Percentiles rank a stretch among this genome's conserved stretches.
Conservation (phyloP, 306 rosid genomes). For the Malus asiatica region DNA sequence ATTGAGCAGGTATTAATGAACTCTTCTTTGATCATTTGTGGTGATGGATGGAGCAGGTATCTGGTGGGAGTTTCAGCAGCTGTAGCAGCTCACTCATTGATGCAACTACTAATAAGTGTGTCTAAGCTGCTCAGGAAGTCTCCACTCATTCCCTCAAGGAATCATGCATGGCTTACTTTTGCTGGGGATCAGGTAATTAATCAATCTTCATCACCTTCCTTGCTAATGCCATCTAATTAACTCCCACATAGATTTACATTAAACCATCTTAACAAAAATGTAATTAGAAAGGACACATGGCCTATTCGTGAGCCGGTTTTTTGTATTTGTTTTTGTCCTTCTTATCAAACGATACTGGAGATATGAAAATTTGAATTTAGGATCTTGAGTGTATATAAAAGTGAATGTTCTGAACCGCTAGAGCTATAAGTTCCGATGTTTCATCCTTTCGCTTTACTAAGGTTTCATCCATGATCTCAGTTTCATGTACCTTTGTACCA, state of each 20-base stretch:
- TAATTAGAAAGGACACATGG: background rate
- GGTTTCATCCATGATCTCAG: no score
- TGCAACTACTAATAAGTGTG: slow-evolving; percentile 58
- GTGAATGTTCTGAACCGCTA: background rate
- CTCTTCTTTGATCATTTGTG: background rate
- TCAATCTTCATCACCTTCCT: background rate
- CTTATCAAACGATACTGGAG: no score
- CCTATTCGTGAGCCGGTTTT: background rate
- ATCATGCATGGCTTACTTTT: slow-evolving; percentile 73
- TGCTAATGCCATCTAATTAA: background rate
- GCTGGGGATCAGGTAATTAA: slow-evolving; percentile 77
- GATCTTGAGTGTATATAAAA: background rate
- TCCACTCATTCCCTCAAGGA: slow-evolving; percentile 60
- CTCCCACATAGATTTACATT: no score
- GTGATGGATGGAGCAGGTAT: slow-evolving; percentile 37
- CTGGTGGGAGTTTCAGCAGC: slow-evolving; percentile 72
- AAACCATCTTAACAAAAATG: background rate
- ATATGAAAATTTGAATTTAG: background rate
- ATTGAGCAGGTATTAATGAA: no score
- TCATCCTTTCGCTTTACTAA: background rate
- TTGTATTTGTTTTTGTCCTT: no score
- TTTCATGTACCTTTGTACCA: no score
- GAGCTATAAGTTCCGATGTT: background rate
- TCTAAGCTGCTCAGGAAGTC: slow-evolving; percentile 50
- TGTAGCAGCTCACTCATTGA: slow-evolving; percentile 62